Base-by-base conservation (phyloP, 2,329 filamentous ascomycete species). In the Fusarium sp. region DNA sequence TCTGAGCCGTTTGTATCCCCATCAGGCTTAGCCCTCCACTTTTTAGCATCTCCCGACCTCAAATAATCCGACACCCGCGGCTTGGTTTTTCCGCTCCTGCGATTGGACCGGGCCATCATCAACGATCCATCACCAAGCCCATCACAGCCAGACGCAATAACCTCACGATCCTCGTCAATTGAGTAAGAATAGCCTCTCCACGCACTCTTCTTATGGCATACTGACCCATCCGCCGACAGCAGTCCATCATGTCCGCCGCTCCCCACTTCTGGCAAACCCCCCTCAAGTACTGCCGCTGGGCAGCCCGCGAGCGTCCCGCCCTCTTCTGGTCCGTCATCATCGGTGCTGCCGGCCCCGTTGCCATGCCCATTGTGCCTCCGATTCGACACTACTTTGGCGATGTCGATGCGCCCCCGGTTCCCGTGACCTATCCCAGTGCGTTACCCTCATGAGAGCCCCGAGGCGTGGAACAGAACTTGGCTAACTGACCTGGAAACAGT, bases 391-490 rank as follows among this genome's bases (percentile, higher is more conserved):
- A 84, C 70, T 81, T 97, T 61, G 95, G 95, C 74, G 94, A 97
- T 79, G 83, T 90, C 74, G 88, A 90, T 75, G 88, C 92, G 69
- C 84, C 89, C 70, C 88, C 86, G 61, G 90, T 98, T 71, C 96
- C 96, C 34, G 84, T 95, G 81, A 97, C 94, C 79, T 99, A 98
- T 86, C 96, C 96, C 65, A 89, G 95, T 98, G 89, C 80, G 94
- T 88, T 59, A 10, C 11, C 5, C 16, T 15, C 7, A 1, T 3
- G 9, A 15, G 0, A 10, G 1, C 10, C 4, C 5, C 31, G 5
- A 40, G 34, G 7, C 5, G 23, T 7, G 12, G 18, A 43, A 23
- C n/a, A 28, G 31, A 34, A 10, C 16, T 52, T n/a, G 57, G 47
- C 51, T 46, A 59, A 68, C 18, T 44, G 28, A 39, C 12, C 31